A percentile compares a stretch with the other conserved stretches of the same genome.
Conservation (phyloP, 345 rosid species). For the Angophora floribunda region DNA sequence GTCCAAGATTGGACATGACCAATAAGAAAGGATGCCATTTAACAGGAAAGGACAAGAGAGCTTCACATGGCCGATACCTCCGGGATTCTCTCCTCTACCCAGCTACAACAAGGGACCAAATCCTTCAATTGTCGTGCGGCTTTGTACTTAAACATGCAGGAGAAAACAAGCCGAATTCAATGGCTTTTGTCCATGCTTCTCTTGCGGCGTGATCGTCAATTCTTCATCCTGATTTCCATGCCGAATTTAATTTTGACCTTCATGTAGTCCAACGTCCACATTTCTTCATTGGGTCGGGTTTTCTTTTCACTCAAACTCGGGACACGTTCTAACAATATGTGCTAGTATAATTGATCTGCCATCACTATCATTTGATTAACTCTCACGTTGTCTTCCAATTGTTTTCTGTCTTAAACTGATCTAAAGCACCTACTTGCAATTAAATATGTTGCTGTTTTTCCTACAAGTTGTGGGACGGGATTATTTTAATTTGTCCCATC, state of each 20-base stretch:
- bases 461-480: neutral
- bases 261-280: neutral
- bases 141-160: neutral
- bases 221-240: neutral
- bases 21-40: neutral
- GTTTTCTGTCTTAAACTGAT: neutral
- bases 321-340: neutral
- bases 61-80: neutral
- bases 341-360: neutral
- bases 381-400: neutral
- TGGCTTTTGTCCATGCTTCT: neutral
- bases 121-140: neutral
- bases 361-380: neutral
- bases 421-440: neutral
- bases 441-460: neutral
- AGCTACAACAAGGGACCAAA: neutral
- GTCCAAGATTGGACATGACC: neutral
- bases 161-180: neutral
- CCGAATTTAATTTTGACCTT: neutral
- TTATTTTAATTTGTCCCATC: neutral
- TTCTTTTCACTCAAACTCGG: neutral
- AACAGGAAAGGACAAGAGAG: neutral
- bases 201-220: neutral
- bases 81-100: neutral
- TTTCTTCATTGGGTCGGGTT: neutral